Evolutionary conservation across 2,329 filamentous ascomycete species (phyloP).

Genomic region (Penicillium aurantiogriseum): DNA sequence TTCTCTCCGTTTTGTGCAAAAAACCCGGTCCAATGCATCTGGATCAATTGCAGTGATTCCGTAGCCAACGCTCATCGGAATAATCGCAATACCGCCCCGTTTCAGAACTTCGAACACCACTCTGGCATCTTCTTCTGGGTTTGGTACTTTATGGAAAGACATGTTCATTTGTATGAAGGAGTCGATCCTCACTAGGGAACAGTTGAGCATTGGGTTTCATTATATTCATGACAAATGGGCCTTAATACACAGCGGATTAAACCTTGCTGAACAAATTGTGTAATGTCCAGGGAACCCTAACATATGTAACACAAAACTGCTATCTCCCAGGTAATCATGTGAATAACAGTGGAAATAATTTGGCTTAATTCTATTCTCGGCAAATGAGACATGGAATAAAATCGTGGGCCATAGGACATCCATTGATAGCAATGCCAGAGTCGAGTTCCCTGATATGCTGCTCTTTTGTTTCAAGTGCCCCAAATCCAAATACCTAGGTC

Average conservation of each 20-base stretch:
- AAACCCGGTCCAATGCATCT: constrained; percentile 22
- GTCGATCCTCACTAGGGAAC: background rate
- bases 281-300: background rate
- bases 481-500: background rate
- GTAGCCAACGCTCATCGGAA: constrained; percentile 30
- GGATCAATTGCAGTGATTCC: constrained; percentile 23
- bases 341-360: background rate
- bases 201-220: background rate
- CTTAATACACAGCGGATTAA: background rate
- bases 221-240: background rate
- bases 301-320: background rate
- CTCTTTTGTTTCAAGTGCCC: background rate
- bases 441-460: background rate
- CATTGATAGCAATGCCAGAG: background rate
- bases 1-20: constrained; percentile 21
- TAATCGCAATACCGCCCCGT: constrained; percentile 27
- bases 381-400: background rate
- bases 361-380: background rate
- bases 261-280: background rate
- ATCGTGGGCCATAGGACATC: too few species aligned
- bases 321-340: background rate
- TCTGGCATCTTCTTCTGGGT: constrained; percentile 17
- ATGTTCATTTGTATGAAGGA: background rate
- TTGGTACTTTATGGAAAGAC: background rate
- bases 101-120: constrained; percentile 23